Evolutionary conservation across 2,329 filamentous ascomycete species (phyloP).

Genomic region (Fusarium paranaense): DNA sequence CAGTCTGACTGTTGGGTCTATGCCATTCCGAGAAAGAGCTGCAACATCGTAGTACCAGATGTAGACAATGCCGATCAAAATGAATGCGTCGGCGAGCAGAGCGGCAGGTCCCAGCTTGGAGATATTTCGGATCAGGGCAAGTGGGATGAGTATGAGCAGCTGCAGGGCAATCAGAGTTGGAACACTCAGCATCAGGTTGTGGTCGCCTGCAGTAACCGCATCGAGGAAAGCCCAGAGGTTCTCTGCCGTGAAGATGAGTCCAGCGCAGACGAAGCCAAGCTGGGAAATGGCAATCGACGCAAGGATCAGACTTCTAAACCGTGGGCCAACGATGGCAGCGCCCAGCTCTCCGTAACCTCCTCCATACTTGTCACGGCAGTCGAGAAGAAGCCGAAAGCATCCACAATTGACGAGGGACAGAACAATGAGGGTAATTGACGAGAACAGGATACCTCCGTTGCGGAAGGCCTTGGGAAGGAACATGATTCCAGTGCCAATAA

Average conservation of each 20-base stretch:
- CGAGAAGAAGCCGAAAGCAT: slow-evolving; percentile 78
- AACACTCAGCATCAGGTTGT: slow-evolving; percentile 64
- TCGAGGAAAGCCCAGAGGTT: slow-evolving; percentile 76
- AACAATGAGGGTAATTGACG: slow-evolving; percentile 73
- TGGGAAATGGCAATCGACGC: slow-evolving; percentile 79
- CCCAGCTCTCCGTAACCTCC: slow-evolving; percentile 83
- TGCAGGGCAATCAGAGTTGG: slow-evolving; percentile 73
- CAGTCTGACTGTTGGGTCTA: slow-evolving; percentile 70
- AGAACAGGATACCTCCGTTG: slow-evolving; percentile 82
- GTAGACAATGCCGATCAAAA: slow-evolving; percentile 76
- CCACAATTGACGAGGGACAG: slow-evolving; percentile 75
- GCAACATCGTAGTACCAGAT: slow-evolving; percentile 79
- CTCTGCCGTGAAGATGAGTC: slow-evolving; percentile 82
- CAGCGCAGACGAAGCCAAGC: slow-evolving; percentile 81
- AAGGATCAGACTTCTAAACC: slow-evolving; percentile 74
- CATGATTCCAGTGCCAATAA: slow-evolving; percentile 85
- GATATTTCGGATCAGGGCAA: slow-evolving; percentile 79
- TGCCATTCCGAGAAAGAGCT: slow-evolving; percentile 65
- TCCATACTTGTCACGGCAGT: slow-evolving; percentile 72
- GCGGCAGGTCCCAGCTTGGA: slow-evolving; percentile 78
- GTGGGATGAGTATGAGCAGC: slow-evolving; percentile 71
- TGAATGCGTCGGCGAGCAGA: slow-evolving; percentile 77
- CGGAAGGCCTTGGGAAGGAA: slow-evolving; percentile 83
- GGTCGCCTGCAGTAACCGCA: slow-evolving; percentile 65
- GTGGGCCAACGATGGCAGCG: slow-evolving; percentile 71